These are phyloP conservation scores for Hirsutella thompsonii DNA, from an alignment of 2,329 filamentous ascomycete genomes.

Conservation along the genomic window DNA sequence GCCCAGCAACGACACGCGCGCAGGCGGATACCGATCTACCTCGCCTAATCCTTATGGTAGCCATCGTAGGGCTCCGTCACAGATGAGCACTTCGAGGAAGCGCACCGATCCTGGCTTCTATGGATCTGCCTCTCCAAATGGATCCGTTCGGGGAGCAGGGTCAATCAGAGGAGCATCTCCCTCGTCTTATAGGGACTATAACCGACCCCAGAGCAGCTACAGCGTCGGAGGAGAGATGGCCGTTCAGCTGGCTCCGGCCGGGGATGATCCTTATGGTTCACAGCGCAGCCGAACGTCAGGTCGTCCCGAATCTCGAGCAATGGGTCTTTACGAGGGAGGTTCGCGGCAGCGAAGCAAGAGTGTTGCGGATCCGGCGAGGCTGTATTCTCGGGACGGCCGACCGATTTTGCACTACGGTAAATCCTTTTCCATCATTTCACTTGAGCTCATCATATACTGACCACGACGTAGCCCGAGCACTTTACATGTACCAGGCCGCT, in stretches of 20 bases:
- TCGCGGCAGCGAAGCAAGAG: slow-evolving; percentile 63
- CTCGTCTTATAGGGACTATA: slow-evolving; percentile 31
- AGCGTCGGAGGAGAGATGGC: slow-evolving; percentile 43
- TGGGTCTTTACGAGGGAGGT: slow-evolving; percentile 43
- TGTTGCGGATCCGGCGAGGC: slow-evolving; percentile 66
- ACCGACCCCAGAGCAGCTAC: slow-evolving; percentile 38
- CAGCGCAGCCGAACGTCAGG: slow-evolving; percentile 33
- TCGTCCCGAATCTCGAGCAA: slow-evolving; percentile 36
- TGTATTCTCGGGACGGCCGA: slow-evolving; percentile 75
- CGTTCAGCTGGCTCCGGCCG: slow-evolving; percentile 49
- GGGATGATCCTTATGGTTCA: slow-evolving; percentile 46
- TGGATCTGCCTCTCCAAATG: slow-evolving; percentile 37
- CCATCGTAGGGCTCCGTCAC: slow-evolving; percentile 23
- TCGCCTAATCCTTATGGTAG: slow-evolving; percentile 53
- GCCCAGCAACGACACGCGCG: slow-evolving; percentile 32
- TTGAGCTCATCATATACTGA: too few species aligned
- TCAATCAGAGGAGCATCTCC: slow-evolving; percentile 34
- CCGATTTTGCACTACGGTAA: slow-evolving; percentile 89
- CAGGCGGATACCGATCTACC: slow-evolving; percentile 30
- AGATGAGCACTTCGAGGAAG: slow-evolving; percentile 25
- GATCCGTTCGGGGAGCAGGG: slow-evolving; percentile 29
- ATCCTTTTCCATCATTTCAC: slow-evolving; percentile 22
- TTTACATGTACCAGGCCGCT: slow-evolving; percentile 89
- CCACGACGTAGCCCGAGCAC: slow-evolving; percentile 57
- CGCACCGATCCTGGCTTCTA: slow-evolving; percentile 39